These are phyloP conservation scores for Aspergillus brasiliensis DNA, from an alignment of 2,329 filamentous ascomycete genomes.

Conservation along the genomic window DNA sequence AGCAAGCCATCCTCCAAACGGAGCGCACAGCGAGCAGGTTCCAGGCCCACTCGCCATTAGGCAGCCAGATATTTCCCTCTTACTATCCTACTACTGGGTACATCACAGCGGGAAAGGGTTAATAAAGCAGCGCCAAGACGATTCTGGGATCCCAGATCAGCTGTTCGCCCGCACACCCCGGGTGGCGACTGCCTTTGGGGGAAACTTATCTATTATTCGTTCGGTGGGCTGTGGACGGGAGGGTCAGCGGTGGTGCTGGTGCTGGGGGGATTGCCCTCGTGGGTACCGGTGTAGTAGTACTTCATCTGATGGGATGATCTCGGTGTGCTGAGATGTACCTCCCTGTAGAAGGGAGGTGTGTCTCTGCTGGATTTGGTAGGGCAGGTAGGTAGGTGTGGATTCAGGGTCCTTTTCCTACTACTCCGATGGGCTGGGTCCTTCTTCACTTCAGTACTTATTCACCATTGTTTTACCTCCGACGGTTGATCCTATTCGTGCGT, in stretches of 20 bases:
- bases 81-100: not conserved
- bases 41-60: constrained; percentile 19
- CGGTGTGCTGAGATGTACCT: not conserved
- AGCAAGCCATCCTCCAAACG: constrained; percentile 10
- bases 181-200: not conserved
- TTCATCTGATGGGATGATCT: not conserved
- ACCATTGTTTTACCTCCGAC: not conserved
- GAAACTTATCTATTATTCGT: not conserved
- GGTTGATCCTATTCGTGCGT: not conserved
- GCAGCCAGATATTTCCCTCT: constrained; percentile 13
- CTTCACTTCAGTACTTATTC: no score
- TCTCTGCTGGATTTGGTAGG: not conserved
- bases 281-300: constrained; percentile 1
- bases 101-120: not conserved
- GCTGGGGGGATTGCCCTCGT: not conserved
- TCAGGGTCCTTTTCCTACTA: not conserved
- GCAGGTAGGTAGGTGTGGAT: not conserved
- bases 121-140: no score
- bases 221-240: not conserved
- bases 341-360: not conserved
- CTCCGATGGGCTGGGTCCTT: not conserved
- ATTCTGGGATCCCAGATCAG: not conserved
- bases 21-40: not conserved
- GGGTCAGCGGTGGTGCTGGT: not conserved
- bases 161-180: not conserved